Percentiles rank a stretch among this genome's conserved stretches.
phyloP scores from a whole-genome alignment of 345 rosid genomes.

The Geranium brycei region DNA sequence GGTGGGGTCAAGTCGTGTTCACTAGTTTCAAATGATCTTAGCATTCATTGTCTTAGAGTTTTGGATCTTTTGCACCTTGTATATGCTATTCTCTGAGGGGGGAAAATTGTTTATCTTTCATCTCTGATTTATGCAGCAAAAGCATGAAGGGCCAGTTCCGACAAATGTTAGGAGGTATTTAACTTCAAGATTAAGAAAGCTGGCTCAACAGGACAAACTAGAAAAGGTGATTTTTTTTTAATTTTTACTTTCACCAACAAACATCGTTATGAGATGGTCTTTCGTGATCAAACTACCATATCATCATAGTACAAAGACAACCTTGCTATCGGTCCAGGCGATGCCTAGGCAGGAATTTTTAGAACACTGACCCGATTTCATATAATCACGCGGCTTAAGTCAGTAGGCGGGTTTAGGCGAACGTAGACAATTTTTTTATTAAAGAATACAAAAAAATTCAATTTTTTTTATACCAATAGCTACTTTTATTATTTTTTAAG shows the following conservation, averaged over 20 bases:
- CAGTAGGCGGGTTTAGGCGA: too few species aligned
- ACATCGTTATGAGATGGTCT: conserved; percentile 1
- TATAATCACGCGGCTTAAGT: too few species aligned
- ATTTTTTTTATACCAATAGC: too few species aligned
- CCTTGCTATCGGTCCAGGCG: background rate
- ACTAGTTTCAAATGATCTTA: too few species aligned
- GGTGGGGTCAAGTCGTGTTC: too few species aligned
- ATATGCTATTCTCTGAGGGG: background rate
- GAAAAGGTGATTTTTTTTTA: conserved; percentile 52
- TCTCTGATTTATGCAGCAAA: conserved; percentile 43
- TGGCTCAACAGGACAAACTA: conserved; percentile 64
- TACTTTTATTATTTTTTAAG: too few species aligned
- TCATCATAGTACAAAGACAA: background rate
- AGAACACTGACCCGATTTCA: too few species aligned
- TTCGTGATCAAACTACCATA: background rate
- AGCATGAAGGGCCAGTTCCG: conserved; percentile 38
- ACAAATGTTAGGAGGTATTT: conserved; percentile 60
- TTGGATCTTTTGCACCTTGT: background rate
- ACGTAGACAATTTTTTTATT: too few species aligned
- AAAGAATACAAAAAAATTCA: too few species aligned
- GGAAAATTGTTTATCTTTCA: background rate
- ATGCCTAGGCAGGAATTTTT: too few species aligned
- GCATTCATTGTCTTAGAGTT: too few species aligned
- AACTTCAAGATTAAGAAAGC: conserved; percentile 63
- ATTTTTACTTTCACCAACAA: background rate